phyloP scores from a whole-genome alignment of 2,329 filamentous ascomycete genomes.

The Pleoardoris graminearum region DNA sequence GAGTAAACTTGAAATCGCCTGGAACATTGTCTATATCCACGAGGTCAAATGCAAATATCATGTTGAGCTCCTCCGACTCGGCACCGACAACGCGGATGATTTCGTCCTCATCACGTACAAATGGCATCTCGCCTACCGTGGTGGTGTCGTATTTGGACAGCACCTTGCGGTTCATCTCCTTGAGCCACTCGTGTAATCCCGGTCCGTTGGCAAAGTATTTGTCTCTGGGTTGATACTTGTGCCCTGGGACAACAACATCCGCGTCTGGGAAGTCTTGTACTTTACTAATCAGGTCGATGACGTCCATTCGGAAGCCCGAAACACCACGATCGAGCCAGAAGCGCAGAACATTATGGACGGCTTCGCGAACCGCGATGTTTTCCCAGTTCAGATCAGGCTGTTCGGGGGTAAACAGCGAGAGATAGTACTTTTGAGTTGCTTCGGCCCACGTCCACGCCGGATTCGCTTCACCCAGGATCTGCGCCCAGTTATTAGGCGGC shows the following conservation, averaged over 20 bases:
- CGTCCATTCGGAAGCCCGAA: slow-evolving; percentile 49
- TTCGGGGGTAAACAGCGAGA: slow-evolving; percentile 73
- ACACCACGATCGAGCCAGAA: slow-evolving; percentile 80
- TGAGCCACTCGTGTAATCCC: slow-evolving; percentile 68
- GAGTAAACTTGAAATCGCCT: slow-evolving; percentile 41
- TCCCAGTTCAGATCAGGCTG: slow-evolving; percentile 88
- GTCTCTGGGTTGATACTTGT: slow-evolving; percentile 47
- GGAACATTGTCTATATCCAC: slow-evolving; percentile 45
- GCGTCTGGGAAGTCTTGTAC: slow-evolving; percentile 37
- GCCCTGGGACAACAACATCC: slow-evolving; percentile 32
- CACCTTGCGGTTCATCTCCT: slow-evolving; percentile 65
- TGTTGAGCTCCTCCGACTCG: slow-evolving; percentile 60
- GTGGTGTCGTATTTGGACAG: slow-evolving; percentile 65
- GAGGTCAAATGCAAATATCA: slow-evolving; percentile 64
- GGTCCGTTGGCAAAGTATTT: slow-evolving; percentile 69
- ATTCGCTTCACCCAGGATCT: slow-evolving; percentile 59
- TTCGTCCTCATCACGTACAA: slow-evolving; percentile 53
- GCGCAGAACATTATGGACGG: slow-evolving; percentile 71
- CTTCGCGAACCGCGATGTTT: slow-evolving; percentile 65
- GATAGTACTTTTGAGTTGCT: slow-evolving; percentile 71
- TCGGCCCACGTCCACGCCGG: slow-evolving; percentile 73
- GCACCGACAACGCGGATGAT: slow-evolving; percentile 52
- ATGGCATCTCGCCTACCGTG: slow-evolving; percentile 68
- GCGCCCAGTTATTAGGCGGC: slow-evolving; percentile 76
- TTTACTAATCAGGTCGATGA: slow-evolving; percentile 46